Conservation (phyloP, 345 rosid species). For the Salix purpurea region DNA sequence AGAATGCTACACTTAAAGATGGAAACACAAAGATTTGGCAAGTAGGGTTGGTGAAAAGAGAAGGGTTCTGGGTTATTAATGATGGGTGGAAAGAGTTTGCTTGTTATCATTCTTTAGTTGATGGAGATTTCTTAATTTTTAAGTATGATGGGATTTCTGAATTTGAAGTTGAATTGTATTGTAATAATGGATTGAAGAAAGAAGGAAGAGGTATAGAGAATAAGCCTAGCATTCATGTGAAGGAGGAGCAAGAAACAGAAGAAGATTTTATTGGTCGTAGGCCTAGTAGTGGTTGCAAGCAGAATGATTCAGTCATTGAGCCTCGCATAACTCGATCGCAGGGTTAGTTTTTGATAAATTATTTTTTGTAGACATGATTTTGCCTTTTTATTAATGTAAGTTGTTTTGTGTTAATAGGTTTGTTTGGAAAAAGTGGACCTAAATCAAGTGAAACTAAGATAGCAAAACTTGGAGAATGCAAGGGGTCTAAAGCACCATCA, state of each 20-base stretch:
- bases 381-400: background rate
- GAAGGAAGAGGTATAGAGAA: background rate
- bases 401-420: background rate
- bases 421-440: no score
- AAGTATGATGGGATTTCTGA: conserved; percentile 2
- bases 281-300: background rate
- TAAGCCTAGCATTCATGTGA: background rate
- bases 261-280: no score
- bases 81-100: conserved; percentile 31
- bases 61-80: conserved; percentile 5
- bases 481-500: background rate
- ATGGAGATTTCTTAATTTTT: conserved; percentile 28
- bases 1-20: conserved; percentile 10
- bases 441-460: background rate
- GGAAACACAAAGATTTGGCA: conserved; percentile 20
- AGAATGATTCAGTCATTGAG: background rate
- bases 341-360: background rate
- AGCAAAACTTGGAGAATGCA: background rate
- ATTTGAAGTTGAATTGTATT: conserved; percentile 19
- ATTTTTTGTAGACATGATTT: background rate
- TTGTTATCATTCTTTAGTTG: conserved; percentile 1
- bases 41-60: conserved; percentile 13
- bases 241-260: conserved; percentile 6
- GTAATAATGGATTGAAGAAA: conserved; percentile 19
- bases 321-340: background rate